Conservation (phyloP, 257 asterid genomes). For the Haberlea rhodopensis region DNA sequence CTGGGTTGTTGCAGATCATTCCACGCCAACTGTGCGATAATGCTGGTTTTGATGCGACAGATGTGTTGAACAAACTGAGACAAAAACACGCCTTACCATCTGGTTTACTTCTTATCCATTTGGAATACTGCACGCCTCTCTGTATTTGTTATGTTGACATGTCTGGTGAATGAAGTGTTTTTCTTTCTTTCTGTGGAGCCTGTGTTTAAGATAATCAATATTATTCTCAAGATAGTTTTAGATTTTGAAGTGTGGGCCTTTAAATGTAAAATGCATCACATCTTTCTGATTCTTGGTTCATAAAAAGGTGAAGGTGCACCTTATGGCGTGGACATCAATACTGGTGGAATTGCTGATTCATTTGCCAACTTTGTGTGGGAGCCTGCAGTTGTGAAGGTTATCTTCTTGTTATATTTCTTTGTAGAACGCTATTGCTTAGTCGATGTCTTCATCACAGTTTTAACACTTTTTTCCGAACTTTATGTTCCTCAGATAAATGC, state of each 20-base stretch:
- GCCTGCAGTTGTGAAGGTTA: constrained; percentile 58
- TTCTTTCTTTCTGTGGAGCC: not conserved
- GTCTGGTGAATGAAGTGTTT: not conserved
- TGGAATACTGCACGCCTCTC: not conserved
- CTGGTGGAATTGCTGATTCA: constrained; percentile 54
- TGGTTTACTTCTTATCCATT: constrained; percentile 45
- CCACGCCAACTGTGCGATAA: constrained; percentile 67
- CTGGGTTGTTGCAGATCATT: constrained; percentile 42
- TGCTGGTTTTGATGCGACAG: constrained; percentile 94
- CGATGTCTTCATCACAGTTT: not conserved
- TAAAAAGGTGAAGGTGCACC: constrained; percentile 55
- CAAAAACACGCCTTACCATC: constrained; percentile 93
- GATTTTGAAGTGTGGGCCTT: not conserved
- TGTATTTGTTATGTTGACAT: constrained; percentile 8
- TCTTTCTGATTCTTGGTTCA: not conserved
- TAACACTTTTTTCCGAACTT: not conserved
- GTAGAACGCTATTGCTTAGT: not conserved
- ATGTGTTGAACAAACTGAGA: constrained; percentile 89
- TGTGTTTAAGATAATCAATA: not conserved
- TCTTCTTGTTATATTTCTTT: not conserved
- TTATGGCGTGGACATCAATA: constrained; percentile 55
- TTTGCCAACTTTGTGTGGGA: constrained; percentile 60
- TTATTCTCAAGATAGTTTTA: not conserved
- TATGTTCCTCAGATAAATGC: not conserved
- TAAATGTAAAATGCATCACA: not conserved